Base-by-base conservation (phyloP, 1,139 yeast genomes). In the Geotrichum restrictum region DNA sequence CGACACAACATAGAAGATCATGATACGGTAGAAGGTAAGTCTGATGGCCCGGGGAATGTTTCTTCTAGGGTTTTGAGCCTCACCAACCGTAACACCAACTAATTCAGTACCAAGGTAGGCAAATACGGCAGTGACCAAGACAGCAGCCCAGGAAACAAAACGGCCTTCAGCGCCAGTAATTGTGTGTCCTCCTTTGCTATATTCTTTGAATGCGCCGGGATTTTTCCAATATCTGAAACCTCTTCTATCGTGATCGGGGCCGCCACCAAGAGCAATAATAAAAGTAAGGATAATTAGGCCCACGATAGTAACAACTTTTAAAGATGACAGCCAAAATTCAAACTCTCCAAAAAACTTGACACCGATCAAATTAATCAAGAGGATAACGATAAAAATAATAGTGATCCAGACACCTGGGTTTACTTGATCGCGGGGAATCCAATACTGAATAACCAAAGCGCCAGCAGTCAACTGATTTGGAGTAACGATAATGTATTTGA, bases 81-180 rank as follows among this genome's bases (percentile, higher is more conserved):
- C 96, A 56, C 91, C 93, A 1, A 95, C 93, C 1, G 73, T 62
- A 55, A 87, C 81, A 57, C 86, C 83, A 33, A 87, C 91, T 59
- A 85, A 81, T 61, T 86, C 95, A 1, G 89, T 82, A 0, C 95
- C 95, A 53, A 83, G 78, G 62, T 83, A 86, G 0, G 93, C 83
- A 65, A 57, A 57, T 7, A 57, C 59, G 19, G 59, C 59, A 18
- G 56, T 54, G 53, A 83, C 88, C 60, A 84, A 74, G 14, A 81
- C 86, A 10, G 85, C 75, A 56, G 79, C 79, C 63, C 83, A 84
- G 0, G 88, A 70, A 42, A 84, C 85, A 63, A 85, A 84, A 58
- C 76, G 76, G 47, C 84, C 86, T 56, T 65, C 68, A 13, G 72
- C 57, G 3, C 72, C 73, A 4, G 63, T 57, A 42, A 71, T 67